A percentile compares a stretch with the other conserved stretches of the same genome.
phyloP scores from a whole-genome alignment of 805 yeast species.

The Suhomyces faveliae region DNA sequence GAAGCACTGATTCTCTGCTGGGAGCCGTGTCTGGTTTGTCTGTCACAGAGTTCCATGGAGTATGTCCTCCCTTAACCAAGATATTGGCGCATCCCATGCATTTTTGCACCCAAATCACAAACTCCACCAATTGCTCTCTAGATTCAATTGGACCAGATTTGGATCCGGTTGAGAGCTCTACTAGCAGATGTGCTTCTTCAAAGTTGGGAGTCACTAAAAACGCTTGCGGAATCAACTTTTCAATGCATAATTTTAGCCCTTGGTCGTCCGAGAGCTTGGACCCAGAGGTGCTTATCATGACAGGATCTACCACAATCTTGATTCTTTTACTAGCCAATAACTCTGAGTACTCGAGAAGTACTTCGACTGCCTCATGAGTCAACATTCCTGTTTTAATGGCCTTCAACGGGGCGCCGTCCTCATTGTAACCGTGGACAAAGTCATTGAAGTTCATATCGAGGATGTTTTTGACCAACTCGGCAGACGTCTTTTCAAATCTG shows the following conservation, averaged over 20 bases:
- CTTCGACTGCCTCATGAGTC: constrained; percentile 51
- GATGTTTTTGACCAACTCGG: constrained; percentile 44
- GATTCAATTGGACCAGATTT: constrained; percentile 15
- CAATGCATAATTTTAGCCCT: constrained; percentile 44
- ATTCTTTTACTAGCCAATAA: constrained; percentile 25
- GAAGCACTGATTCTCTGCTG: constrained; percentile 18
- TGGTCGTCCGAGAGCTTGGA: constrained; percentile 49
- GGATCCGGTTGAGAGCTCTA: constrained; percentile 26
- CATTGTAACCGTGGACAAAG: constrained; percentile 37
- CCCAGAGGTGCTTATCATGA: constrained; percentile 81
- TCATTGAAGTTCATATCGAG: constrained; percentile 59
- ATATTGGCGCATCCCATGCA: constrained; percentile 48
- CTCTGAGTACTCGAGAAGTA: constrained; percentile 38
- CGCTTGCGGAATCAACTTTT: constrained; percentile 49
- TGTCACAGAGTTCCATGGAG: constrained; percentile 38
- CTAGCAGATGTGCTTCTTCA: constrained; percentile 56
- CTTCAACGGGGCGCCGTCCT: constrained; percentile 37
- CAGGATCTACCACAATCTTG: constrained; percentile 73
- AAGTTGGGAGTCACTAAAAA: constrained; percentile 73
- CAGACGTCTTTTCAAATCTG: constrained; percentile 45
- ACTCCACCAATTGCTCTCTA: constrained; percentile 34
- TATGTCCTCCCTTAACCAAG: constrained; percentile 80
- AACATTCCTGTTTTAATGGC: constrained; percentile 82
- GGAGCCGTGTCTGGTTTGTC: constrained; percentile 11
- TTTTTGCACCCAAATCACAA: constrained; percentile 24